phyloP scores from a whole-genome alignment of 257 asterid genomes.

The Penstemon davidsonii region DNA sequence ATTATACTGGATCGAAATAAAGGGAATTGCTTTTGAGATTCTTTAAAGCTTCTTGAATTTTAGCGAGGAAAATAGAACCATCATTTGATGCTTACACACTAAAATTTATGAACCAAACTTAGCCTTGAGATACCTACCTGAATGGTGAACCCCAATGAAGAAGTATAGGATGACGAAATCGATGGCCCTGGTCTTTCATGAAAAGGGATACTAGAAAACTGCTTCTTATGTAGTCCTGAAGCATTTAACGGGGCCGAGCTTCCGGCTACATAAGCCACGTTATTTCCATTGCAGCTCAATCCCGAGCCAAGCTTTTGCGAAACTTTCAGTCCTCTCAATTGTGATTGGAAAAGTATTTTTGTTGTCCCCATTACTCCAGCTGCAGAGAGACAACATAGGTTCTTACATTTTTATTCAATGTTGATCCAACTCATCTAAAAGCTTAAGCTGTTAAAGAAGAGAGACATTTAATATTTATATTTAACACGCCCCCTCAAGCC shows the following conservation, averaged over 20 bases:
- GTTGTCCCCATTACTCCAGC: slow-evolving; percentile 67
- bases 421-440: too few species aligned
- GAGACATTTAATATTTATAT: neutral
- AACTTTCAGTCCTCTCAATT: slow-evolving; percentile 46
- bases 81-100: neutral
- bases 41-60: too few species aligned
- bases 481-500: too few species aligned
- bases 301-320: slow-evolving; percentile 51
- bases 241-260: slow-evolving; percentile 52
- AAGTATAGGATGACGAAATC: slow-evolving; percentile 53
- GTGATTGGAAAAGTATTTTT: slow-evolving; percentile 52
- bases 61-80: too few species aligned
- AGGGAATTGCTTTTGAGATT: neutral
- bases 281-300: slow-evolving; percentile 59
- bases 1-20: neutral
- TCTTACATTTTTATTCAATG: too few species aligned
- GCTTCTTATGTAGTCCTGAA: slow-evolving; percentile 38
- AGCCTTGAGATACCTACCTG: slow-evolving; percentile 35
- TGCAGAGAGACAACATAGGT: slow-evolving; percentile 19
- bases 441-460: too few species aligned
- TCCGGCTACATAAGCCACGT: slow-evolving; percentile 49
- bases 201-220: slow-evolving; percentile 35
- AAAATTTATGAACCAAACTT: neutral
- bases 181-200: slow-evolving; percentile 62
- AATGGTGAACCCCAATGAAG: slow-evolving; percentile 59